These are phyloP conservation scores for Thalassiosira livingstoniorum DNA, from an alignment of 352 stramenopile genomes.

Conservation along the genomic window DNA sequence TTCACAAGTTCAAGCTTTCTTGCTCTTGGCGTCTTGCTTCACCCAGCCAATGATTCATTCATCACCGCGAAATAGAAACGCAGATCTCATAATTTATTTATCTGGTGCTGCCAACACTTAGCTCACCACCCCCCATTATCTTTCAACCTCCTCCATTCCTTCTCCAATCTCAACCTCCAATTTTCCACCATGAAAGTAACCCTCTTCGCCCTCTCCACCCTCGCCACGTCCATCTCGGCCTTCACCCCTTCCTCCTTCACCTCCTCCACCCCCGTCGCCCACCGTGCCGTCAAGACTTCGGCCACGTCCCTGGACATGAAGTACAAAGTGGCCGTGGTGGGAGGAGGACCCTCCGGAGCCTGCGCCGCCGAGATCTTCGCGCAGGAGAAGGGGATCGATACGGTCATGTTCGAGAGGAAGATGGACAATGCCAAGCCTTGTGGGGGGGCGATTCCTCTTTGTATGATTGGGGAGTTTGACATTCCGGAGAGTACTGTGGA, in stretches of 20 bases:
- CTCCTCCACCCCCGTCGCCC: slow-evolving; percentile 21
- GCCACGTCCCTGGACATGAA: slow-evolving; percentile 72
- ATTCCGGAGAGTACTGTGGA: slow-evolving; percentile 88
- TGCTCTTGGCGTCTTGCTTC: too few relatives aligned
- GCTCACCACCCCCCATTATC: too few relatives aligned
- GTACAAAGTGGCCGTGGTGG: slow-evolving; percentile 89
- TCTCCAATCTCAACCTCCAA: too few relatives aligned
- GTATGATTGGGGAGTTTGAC: slow-evolving; percentile 91
- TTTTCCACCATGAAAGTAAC: slow-evolving; percentile 37
- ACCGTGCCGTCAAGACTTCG: slow-evolving; percentile 5
- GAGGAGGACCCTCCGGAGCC: slow-evolving; percentile 87
- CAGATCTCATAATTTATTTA: too few relatives aligned
- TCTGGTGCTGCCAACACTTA: too few relatives aligned
- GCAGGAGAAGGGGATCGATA: slow-evolving; percentile 86
- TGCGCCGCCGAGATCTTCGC: slow-evolving; percentile 90
- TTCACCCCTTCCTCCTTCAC: slow-evolving; percentile 48
- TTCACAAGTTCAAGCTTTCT: too few relatives aligned
- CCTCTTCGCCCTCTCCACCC: slow-evolving; percentile 24
- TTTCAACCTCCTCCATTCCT: too few relatives aligned
- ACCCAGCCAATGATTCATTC: too few relatives aligned
- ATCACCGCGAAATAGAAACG: too few relatives aligned
- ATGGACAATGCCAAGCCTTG: slow-evolving; percentile 92
- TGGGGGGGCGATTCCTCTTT: slow-evolving; percentile 89
- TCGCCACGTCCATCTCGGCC: slow-evolving; percentile 25
- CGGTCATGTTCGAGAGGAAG: slow-evolving; percentile 86